Evolutionary conservation across 345 rosid species (phyloP).

Genomic region (Eucalyptus cloeziana): DNA sequence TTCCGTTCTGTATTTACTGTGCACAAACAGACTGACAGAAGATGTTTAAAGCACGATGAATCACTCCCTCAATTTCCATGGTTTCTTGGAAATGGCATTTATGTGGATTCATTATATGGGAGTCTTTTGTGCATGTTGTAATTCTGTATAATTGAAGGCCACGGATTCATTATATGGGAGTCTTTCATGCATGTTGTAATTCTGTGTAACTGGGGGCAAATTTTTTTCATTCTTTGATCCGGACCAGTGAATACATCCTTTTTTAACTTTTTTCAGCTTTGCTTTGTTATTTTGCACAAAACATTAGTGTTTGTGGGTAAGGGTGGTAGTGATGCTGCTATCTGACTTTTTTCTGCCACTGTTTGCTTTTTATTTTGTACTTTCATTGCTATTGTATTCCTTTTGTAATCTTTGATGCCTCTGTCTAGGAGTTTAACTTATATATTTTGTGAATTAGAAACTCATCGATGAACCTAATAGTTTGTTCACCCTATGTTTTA

Average conservation of each 20-base stretch:
- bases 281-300: neutral
- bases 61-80: neutral
- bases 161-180: neutral
- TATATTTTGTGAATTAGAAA: neutral
- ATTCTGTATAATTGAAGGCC: neutral
- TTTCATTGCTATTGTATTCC: neutral
- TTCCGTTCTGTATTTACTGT: neutral
- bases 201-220: neutral
- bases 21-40: neutral
- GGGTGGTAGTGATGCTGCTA: neutral
- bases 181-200: neutral
- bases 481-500: neutral
- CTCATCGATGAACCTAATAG: neutral
- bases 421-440: neutral
- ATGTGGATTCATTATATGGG: neutral
- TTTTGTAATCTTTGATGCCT: neutral
- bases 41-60: neutral
- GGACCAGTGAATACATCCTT: neutral
- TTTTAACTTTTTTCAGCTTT: neutral
- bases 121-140: neutral
- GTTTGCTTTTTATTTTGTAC: neutral
- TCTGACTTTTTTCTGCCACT: neutral
- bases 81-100: neutral
- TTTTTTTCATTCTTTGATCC: neutral
- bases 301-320: neutral